Evolutionary conservation across 805 yeast species (phyloP), one percentile per base, ranked within the genome.

Genomic region (Ogataea methanolica): DNA sequence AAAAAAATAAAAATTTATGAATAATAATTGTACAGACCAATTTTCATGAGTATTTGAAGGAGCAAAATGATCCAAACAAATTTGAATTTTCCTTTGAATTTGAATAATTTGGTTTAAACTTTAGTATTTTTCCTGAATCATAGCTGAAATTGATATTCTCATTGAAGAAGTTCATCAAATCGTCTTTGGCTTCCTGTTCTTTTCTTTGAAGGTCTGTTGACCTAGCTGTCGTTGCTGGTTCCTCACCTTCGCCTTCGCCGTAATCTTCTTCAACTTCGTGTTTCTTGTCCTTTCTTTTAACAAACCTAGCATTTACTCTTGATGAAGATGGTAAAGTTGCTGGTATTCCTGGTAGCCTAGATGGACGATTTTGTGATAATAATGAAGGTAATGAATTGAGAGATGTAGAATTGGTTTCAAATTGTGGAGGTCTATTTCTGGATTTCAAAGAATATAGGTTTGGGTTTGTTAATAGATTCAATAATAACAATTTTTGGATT

Each of bases 401-500:
- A 31, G 46, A 43, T 7, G 51, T 45, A 14, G 48, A 41, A 41
- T 52, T 53, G 36, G 46, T 50, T 5, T 50, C 33, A 6, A 26
- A 14, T 26, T 31, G 47, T 3, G 45, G 37, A 1, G 51, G 48
- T 31, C 41, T 46, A 6, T 39, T 29, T 14, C 44, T 48, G 7
- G 39, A 43, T 26, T 50, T 41, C 21, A 41, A 34, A 41, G 40
- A 21, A 40, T 49, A 52, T n/a, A 55, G 40, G 22, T 46, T 47
- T 2, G 65, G 66, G 40, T 58, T 62, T 7, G 66, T 55, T 15
- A 63, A 48, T 34, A 62, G 40, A 39, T 55, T 58, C 46, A 64
- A 45, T 14, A 65, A 39, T 15, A 65, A 21, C 23, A 65, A 47
- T 45, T 58, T 57, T 44, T 59, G 60, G 36, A 65, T 43, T 7